Percentiles rank a stretch among this genome's conserved stretches.
Conservation (phyloP, 352 stramenopile species). For the Globisporangium nunn region DNA sequence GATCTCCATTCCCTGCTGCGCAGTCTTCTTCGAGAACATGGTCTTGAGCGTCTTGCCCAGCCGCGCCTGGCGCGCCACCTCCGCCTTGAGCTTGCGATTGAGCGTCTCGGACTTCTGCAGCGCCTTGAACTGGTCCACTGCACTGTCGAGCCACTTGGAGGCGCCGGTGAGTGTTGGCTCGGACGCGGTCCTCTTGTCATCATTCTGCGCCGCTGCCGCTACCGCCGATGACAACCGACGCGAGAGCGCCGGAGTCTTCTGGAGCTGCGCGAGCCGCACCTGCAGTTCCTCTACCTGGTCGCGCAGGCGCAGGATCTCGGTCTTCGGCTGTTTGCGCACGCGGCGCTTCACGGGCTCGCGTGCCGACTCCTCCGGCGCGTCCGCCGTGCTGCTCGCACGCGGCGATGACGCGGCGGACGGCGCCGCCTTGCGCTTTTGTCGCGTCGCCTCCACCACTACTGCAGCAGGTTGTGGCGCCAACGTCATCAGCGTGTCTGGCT, state of each 20-base stretch:
- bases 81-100: slow-evolving; percentile 5
- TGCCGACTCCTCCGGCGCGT: background rate
- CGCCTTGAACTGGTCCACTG: slow-evolving; percentile 9
- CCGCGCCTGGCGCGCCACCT: slow-evolving; percentile 7
- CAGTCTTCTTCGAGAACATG: slow-evolving; percentile 10
- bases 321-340: slow-evolving; percentile 7
- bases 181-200: background rate
- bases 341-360: slow-evolving; percentile 1
- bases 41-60: slow-evolving; percentile 6
- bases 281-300: slow-evolving; percentile 11
- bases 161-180: background rate
- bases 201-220: background rate
- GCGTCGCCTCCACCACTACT: background rate
- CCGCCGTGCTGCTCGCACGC: background rate
- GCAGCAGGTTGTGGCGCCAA: background rate
- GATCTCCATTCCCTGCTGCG: slow-evolving; percentile 8
- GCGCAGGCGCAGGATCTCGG: slow-evolving; percentile 8
- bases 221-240: background rate
- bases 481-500: background rate
- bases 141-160: slow-evolving; percentile 10
- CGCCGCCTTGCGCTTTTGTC: slow-evolving; percentile 7
- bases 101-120: slow-evolving; percentile 8
- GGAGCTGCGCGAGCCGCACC: slow-evolving; percentile 7
- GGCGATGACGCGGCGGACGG: slow-evolving; percentile 1
- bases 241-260: background rate